These are phyloP conservation scores for Diaporthe nobilis DNA, from an alignment of 2,329 filamentous ascomycete species.

Conservation along the genomic window DNA sequence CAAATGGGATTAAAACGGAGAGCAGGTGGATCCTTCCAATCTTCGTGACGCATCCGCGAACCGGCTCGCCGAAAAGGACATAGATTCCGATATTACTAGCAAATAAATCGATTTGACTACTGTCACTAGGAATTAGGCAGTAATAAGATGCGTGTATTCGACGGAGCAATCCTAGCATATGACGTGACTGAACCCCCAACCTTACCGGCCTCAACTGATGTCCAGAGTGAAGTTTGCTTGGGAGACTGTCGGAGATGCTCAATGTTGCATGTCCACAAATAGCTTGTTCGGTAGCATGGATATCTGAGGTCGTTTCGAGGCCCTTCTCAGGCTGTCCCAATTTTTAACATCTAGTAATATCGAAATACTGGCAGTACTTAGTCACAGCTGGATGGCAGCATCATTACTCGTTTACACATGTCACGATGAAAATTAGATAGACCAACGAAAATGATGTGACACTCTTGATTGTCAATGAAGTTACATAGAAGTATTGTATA, in stretches of 20 bases:
- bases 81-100: not conserved
- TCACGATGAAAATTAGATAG: not conserved
- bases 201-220: too few relatives aligned
- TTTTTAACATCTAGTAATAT: not conserved
- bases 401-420: too few relatives aligned
- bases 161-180: not conserved
- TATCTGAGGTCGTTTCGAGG: not conserved
- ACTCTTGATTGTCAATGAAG: constrained; percentile 26
- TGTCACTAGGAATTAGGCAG: too few relatives aligned
- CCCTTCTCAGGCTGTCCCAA: not conserved
- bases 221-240: too few relatives aligned
- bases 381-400: too few relatives aligned
- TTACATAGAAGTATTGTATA: constrained; percentile 30
- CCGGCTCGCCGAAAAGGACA: too few relatives aligned
- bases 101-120: not conserved
- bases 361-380: not conserved
- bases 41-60: not conserved
- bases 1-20: constrained; percentile 35
- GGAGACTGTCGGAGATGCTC: too few relatives aligned
- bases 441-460: not conserved
- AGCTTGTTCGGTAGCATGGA: not conserved
- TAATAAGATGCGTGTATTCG: too few relatives aligned
- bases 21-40: not conserved
- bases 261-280: not conserved
- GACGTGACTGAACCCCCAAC: too few relatives aligned